A percentile compares a stretch with the other conserved stretches of the same genome.
phyloP scores from a whole-genome alignment of 305 asterid genomes.

The Fraxinus floribunda region DNA sequence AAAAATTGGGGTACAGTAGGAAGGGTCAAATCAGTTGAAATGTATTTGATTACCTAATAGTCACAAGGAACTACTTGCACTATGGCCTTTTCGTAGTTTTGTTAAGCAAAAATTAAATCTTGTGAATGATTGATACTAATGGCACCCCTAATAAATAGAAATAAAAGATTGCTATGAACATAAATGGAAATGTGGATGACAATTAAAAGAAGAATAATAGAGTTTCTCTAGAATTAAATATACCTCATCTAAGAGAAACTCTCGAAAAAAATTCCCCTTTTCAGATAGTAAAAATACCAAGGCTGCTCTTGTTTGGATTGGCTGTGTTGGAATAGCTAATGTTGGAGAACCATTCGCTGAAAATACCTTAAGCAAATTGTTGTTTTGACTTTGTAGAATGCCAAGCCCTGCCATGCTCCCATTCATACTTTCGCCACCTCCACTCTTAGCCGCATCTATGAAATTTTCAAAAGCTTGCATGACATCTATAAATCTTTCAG shows the following conservation, averaged over 20 bases:
- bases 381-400: constrained; percentile 55
- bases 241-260: constrained; percentile 97
- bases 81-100: neutral
- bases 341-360: constrained; percentile 36
- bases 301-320: constrained; percentile 92
- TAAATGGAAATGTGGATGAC: neutral
- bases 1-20: neutral
- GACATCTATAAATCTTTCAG: constrained; percentile 95
- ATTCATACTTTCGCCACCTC: constrained; percentile 88
- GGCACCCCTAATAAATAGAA: neutral
- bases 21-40: neutral
- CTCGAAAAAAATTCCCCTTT: constrained; percentile 90
- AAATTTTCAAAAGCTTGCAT: constrained; percentile 99
- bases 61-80: neutral
- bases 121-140: neutral
- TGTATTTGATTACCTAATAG: neutral
- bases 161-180: neutral
- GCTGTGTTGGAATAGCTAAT: constrained; percentile 35
- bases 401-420: constrained; percentile 99
- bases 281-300: constrained; percentile 83
- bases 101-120: neutral
- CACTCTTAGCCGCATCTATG: constrained; percentile 96
- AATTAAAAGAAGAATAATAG: neutral
- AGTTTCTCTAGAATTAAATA: neutral
- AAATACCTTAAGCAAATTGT: constrained; percentile 47